phyloP scores from a whole-genome alignment of 192 early-diverging fungal species.

The Coemansia erecta region DNA sequence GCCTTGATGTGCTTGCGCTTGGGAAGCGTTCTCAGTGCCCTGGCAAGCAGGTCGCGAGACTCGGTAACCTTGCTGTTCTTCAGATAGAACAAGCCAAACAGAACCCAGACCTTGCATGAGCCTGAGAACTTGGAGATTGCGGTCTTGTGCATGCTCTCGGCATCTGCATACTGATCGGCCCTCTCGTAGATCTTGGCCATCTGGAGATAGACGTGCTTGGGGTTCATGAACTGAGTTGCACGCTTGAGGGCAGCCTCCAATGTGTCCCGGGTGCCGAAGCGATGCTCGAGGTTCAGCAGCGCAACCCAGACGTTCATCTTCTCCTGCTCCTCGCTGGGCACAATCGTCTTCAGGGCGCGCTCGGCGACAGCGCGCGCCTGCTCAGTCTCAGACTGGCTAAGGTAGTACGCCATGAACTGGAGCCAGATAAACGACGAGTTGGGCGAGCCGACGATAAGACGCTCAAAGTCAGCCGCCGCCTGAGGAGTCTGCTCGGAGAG shows the following conservation, averaged over 20 bases:
- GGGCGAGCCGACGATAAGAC: constrained; percentile 89
- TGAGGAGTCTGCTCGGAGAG: constrained; percentile 68
- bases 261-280: constrained; percentile 80
- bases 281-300: constrained; percentile 92
- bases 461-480: constrained; percentile 84
- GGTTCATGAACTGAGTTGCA: constrained; percentile 80
- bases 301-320: constrained; percentile 99
- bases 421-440: constrained; percentile 98
- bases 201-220: constrained; percentile 85
- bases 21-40: constrained; percentile 77
- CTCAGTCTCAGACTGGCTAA: constrained; percentile 87
- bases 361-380: constrained; percentile 93
- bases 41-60: constrained; percentile 78
- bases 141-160: constrained; percentile 67
- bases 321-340: constrained; percentile 90
- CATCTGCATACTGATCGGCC: constrained; percentile 67
- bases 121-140: constrained; percentile 85
- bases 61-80: constrained; percentile 65
- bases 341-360: constrained; percentile 89
- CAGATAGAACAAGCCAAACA: constrained; percentile 78
- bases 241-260: constrained; percentile 84
- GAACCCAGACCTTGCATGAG: constrained; percentile 89
- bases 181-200: constrained; percentile 89
- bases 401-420: constrained; percentile 99
- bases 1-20: constrained; percentile 96